These are phyloP conservation scores for Thraustochytrium striatum DNA, from an alignment of 352 stramenopile species.

Conservation along the genomic window DNA sequence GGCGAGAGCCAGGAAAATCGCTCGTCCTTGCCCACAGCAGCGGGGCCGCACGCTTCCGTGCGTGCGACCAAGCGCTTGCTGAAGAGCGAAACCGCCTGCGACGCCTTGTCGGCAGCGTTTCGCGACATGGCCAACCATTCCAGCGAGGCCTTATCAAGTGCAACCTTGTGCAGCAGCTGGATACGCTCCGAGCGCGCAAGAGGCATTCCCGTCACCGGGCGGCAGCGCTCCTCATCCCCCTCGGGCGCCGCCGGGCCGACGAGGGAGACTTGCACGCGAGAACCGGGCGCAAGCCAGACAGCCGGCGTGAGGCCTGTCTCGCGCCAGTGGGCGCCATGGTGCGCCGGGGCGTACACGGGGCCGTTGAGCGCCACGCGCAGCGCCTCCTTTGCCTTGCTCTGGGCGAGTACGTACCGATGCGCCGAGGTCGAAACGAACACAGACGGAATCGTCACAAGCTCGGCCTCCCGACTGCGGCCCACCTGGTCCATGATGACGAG, in stretches of 20 bases:
- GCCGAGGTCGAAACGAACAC: conserved; percentile 43
- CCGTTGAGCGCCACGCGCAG: conserved; percentile 9
- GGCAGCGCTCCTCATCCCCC: too few relatives aligned
- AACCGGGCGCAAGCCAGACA: conserved; percentile 1
- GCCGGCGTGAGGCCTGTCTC: conserved; percentile 1
- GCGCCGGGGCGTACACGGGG: background rate
- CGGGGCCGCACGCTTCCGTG: too few relatives aligned
- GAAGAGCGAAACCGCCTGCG: too few relatives aligned
- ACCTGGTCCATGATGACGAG: conserved; percentile 48
- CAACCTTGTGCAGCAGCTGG: too few relatives aligned
- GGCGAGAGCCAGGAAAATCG: background rate
- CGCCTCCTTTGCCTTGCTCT: background rate
- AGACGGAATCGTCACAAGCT: conserved; percentile 2
- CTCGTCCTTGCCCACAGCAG: too few relatives aligned
- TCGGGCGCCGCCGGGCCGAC: background rate
- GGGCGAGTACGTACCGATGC: background rate
- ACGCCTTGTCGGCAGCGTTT: too few relatives aligned
- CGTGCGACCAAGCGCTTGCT: too few relatives aligned
- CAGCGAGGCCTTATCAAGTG: too few relatives aligned
- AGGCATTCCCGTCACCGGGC: too few relatives aligned
- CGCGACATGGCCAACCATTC: too few relatives aligned
- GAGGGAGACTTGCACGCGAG: background rate
- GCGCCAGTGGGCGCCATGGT: conserved; percentile 37
- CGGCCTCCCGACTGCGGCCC: background rate
- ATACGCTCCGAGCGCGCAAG: conserved; percentile 1